Conservation (phyloP, 768 basidiomycete genomes). For the Xerocomus brunneocitrinus region DNA sequence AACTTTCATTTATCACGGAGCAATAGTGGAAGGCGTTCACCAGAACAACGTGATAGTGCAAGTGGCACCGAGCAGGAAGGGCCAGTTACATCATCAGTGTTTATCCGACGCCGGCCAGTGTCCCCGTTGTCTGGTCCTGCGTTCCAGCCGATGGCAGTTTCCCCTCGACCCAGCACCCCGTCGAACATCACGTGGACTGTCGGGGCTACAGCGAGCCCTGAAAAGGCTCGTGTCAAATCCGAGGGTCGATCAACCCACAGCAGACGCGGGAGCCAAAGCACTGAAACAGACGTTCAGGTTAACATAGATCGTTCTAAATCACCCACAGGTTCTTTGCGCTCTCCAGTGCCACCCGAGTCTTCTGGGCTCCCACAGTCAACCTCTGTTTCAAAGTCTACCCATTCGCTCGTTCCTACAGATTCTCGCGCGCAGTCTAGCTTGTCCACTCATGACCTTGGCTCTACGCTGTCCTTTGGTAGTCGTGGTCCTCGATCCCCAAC, state of each 20-base stretch:
- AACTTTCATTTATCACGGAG: conserved; percentile 51
- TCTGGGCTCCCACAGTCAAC: conserved; percentile 39
- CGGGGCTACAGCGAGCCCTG: conserved; percentile 31
- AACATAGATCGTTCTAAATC: conserved; percentile 38
- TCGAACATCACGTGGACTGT: conserved; percentile 73
- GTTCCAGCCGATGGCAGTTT: conserved; percentile 56
- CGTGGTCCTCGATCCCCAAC: conserved; percentile 55
- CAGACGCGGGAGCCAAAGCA: conserved; percentile 57
- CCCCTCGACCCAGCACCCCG: conserved; percentile 54
- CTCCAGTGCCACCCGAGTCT: conserved; percentile 59
- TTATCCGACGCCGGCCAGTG: conserved; percentile 59
- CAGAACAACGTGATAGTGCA: conserved; percentile 43
- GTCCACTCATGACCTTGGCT: conserved; percentile 46
- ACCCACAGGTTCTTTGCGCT: conserved; percentile 46
- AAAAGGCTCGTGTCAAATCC: conserved; percentile 29
- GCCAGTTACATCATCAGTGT: conserved; percentile 47
- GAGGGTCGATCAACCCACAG: conserved; percentile 38
- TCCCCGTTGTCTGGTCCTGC: conserved; percentile 63
- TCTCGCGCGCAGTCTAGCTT: conserved; percentile 45
- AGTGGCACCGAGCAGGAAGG: conserved; percentile 39
- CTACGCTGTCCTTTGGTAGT: conserved; percentile 39
- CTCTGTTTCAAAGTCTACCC: conserved; percentile 25
- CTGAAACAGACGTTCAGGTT: conserved; percentile 25
- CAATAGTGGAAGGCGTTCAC: conserved; percentile 62
- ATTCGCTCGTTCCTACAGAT: conserved; percentile 30